A percentile compares a stretch with the other conserved stretches of the same genome.
Evolutionary conservation across 2,329 filamentous ascomycete genomes (phyloP).

Genomic region (Cytospora leucostoma): DNA sequence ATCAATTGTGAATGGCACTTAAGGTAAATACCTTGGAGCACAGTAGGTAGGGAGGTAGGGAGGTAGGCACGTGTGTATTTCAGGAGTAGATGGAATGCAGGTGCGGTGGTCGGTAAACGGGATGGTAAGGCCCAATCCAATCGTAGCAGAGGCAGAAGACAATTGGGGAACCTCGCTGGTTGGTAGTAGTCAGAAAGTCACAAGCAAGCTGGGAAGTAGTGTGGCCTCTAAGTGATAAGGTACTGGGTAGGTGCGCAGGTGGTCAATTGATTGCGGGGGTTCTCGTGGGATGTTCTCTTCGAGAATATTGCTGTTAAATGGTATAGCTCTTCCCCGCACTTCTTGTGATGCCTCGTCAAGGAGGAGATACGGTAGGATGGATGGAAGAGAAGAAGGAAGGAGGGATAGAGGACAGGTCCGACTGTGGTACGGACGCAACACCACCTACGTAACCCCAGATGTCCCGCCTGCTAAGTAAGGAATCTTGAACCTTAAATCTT

Average conservation of each 20-base stretch:
- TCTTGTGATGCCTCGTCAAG: slow-evolving; percentile 14
- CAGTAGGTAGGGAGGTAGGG: neutral
- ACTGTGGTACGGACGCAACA: neutral
- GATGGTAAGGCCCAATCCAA: slow-evolving; percentile 22
- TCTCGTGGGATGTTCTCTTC: neutral
- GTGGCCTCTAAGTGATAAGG: neutral
- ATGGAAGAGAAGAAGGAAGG: neutral
- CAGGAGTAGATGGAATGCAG: slow-evolving; percentile 1
- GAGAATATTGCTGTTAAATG: neutral
- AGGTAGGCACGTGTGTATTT: neutral
- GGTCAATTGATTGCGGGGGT: slow-evolving; percentile 11
- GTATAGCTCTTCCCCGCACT: slow-evolving; percentile 24
- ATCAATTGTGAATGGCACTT: neutral
- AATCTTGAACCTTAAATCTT: no score
- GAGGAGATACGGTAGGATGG: neutral
- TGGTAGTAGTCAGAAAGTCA: slow-evolving; percentile 24
- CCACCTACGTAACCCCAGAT: no score
- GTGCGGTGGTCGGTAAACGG: slow-evolving; percentile 1
- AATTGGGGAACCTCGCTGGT: slow-evolving; percentile 18
- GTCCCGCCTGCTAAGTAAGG: no score
- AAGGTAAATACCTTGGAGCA: neutral
- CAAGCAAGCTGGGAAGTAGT: slow-evolving; percentile 19
- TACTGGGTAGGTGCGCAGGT: neutral
- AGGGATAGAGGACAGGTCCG: neutral
- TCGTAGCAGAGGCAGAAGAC: slow-evolving; percentile 26